A percentile compares a stretch with the other conserved stretches of the same genome.
phyloP scores from a whole-genome alignment of 2,329 filamentous ascomycete species.

The Fusarium pseudograminearum region DNA sequence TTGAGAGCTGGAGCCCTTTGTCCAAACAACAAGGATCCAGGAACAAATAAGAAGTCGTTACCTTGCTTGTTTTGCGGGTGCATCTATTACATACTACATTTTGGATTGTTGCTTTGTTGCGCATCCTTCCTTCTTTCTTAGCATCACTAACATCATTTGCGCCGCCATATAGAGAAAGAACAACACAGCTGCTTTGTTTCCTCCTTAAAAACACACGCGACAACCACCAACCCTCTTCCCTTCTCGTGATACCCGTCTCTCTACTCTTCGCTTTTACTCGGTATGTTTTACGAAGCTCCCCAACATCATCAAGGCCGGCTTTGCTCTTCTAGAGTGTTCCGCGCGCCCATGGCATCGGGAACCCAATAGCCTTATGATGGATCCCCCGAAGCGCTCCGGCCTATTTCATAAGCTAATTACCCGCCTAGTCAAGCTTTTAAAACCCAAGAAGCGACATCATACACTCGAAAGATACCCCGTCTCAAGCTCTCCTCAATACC shows the following conservation, averaged over 20 bases:
- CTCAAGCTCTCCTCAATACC: constrained; percentile 37
- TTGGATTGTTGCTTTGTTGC: constrained; percentile 27
- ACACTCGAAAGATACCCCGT: constrained; percentile 41
- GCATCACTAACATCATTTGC: constrained; percentile 35
- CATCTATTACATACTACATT: constrained; percentile 1
- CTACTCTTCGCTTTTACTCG: constrained; percentile 13
- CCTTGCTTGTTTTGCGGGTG: constrained; percentile 19
- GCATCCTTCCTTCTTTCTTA: constrained; percentile 32
- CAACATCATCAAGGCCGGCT: not conserved
- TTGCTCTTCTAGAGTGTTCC: constrained; percentile 15
- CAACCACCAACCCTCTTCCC: constrained; percentile 26
- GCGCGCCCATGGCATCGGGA: constrained; percentile 22
- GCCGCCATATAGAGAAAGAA: constrained; percentile 43
- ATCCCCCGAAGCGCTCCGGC: constrained; percentile 39
- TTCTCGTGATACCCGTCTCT: constrained; percentile 38
- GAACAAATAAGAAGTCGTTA: constrained; percentile 22
- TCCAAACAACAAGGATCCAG: constrained; percentile 44
- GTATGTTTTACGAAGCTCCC: constrained; percentile 28
- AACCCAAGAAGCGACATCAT: constrained; percentile 33
- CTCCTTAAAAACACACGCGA: constrained; percentile 38
- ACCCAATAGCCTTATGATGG: constrained; percentile 38
- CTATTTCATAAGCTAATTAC: constrained; percentile 51
- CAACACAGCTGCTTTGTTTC: constrained; percentile 45
- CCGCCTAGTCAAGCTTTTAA: constrained; percentile 46
- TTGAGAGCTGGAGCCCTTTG: constrained; percentile 19